Percentiles rank a stretch among this genome's conserved stretches.
Conservation (phyloP, 2,329 filamentous ascomycete species). For the Harringtonia lauricola region DNA sequence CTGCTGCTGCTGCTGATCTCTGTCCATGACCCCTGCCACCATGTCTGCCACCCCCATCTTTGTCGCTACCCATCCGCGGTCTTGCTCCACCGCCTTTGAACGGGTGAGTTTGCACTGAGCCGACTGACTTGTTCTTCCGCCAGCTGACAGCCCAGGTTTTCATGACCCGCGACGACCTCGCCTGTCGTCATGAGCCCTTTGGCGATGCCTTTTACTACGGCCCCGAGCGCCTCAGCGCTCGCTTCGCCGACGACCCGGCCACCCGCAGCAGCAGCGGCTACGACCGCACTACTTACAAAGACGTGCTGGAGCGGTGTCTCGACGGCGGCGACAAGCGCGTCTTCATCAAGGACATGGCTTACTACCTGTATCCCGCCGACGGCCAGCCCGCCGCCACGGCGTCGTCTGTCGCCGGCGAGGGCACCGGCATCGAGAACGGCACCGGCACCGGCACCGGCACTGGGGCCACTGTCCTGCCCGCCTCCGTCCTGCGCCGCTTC, state of each 20-base stretch:
- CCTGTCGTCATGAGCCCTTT: slow-evolving; percentile 90
- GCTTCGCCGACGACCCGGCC: slow-evolving; percentile 60
- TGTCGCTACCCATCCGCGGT: slow-evolving; percentile 84
- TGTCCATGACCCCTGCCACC: too few relatives aligned
- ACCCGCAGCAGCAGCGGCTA: slow-evolving; percentile 53
- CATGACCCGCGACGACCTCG: slow-evolving; percentile 79
- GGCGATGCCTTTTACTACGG: slow-evolving; percentile 96
- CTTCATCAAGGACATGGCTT: slow-evolving; percentile 96
- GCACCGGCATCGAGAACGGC: slow-evolving; percentile 31
- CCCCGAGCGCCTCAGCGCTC: slow-evolving; percentile 70
- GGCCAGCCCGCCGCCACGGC: slow-evolving; percentile 58
- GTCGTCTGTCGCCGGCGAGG: slow-evolving; percentile 54
- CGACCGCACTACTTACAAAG: slow-evolving; percentile 57
- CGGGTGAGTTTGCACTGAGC: slow-evolving; percentile 41
- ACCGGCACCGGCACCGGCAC: too few relatives aligned
- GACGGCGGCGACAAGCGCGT: slow-evolving; percentile 64
- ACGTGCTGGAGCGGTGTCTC: slow-evolving; percentile 66
- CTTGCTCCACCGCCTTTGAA: slow-evolving; percentile 96
- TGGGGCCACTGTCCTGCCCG: slow-evolving; percentile 80
- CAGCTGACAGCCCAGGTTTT: slow-evolving; percentile 55
- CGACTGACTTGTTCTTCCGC: not conserved
- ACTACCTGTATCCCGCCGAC: slow-evolving; percentile 77
- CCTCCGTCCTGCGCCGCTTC: slow-evolving; percentile 63
- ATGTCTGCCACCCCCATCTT: slow-evolving; percentile 82
- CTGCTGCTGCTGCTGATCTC: too few relatives aligned